Base-by-base conservation (phyloP, 805 yeast genomes). In the Nakazawaea sp. region DNA sequence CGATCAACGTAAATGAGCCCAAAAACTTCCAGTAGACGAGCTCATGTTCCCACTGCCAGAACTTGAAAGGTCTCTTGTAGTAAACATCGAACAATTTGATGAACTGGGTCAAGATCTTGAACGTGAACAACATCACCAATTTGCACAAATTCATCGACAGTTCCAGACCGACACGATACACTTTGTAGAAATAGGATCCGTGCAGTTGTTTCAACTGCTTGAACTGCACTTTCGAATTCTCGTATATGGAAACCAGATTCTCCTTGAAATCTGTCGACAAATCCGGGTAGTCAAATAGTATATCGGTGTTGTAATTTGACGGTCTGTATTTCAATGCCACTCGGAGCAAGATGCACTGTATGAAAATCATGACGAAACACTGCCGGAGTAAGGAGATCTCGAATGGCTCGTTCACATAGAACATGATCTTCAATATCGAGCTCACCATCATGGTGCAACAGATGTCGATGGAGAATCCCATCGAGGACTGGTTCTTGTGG, bases 401-500 rank as follows among this genome's bases (percentile, higher is more conserved):
- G 53, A 80, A 88, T 0, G 95, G 95, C 32, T 79, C 72, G 34
- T 85, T 78, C 43, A 81, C 56, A 62, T 81, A 89, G 61, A 85
- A 88, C 39, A 77, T 75, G 19, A 88, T 78, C 45, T 94, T 66
- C 32, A 87, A 59, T 4, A 78, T 72, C 29, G 87, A 72, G 1
- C 95, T 80, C 45, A 86, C 66, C 43, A 88, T 55, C 95, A 89
- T 87, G 5, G 95, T 85, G 5, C 87, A 89, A 59, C 96, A 89
- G 9, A 89, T 84, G 58, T 89, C 97, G n/a, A 87, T 65, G 4
- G 95, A 82, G 52, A 88, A 87, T 17, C 96, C 97, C 17, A 73
- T 65, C 1, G 90, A 72, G 1, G 88, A 70, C 52, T 78, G 64
- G 24, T 73, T 70, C 32, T 68, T 63, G 48, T 76, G 70, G 11